Conservation (phyloP, 768 basidiomycete species). For the Sistotremastrum niveocremeum region DNA sequence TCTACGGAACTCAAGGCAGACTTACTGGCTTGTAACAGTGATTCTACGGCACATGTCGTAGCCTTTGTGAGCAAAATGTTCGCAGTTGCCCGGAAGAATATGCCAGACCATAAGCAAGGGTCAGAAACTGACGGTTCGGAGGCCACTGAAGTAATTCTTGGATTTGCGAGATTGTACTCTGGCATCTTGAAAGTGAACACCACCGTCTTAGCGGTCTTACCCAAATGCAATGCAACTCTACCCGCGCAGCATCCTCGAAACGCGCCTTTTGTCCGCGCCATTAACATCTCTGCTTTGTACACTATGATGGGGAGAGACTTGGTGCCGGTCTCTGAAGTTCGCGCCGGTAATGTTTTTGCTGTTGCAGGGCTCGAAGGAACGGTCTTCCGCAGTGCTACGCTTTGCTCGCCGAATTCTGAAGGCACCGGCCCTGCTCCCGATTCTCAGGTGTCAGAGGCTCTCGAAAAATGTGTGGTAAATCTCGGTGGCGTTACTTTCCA, state of each 20-base stretch:
- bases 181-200: constrained; percentile 61
- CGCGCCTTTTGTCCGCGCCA: constrained; percentile 40
- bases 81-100: constrained; percentile 62
- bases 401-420: constrained; percentile 51
- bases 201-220: constrained; percentile 61
- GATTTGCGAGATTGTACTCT: constrained; percentile 89
- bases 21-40: constrained; percentile 58
- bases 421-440: constrained; percentile 25
- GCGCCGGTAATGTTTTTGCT: constrained; percentile 91
- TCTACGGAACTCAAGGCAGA: constrained; percentile 75
- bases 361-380: constrained; percentile 80
- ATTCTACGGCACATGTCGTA: constrained; percentile 43
- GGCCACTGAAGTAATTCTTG: constrained; percentile 58
- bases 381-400: constrained; percentile 81
- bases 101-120: constrained; percentile 78
- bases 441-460: constrained; percentile 11
- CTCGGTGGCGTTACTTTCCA: constrained; percentile 56
- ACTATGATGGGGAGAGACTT: constrained; percentile 97
- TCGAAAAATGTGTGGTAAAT: constrained; percentile 55
- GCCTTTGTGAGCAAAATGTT: constrained; percentile 99
- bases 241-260: constrained; percentile 58
- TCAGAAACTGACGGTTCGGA: constrained; percentile 35
- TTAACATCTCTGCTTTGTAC: constrained; percentile 68
- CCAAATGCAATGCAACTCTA: constrained; percentile 65
- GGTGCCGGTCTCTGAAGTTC: constrained; percentile 67